Evolutionary conservation across 352 stramenopile genomes (phyloP).

Genomic region (Phytopythium cucurbitacearum): DNA sequence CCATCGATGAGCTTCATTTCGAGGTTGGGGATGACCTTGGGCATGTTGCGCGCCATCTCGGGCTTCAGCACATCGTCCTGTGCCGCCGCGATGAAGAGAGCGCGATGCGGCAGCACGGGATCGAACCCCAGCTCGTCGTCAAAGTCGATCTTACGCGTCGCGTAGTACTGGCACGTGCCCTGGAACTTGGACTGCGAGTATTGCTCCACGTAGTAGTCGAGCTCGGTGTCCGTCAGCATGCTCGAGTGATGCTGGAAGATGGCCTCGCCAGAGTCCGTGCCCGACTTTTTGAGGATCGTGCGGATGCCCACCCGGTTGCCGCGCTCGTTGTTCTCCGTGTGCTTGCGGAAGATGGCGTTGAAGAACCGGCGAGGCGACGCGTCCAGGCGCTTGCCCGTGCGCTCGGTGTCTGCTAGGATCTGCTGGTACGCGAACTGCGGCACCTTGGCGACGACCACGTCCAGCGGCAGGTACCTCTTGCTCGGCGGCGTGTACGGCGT

Average conservation of each 20-base stretch:
- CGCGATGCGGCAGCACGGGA: slow-evolving; percentile 31
- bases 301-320: slow-evolving; percentile 9
- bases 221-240: slow-evolving; percentile 46
- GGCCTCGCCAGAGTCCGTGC: slow-evolving; percentile 23
- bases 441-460: slow-evolving; percentile 37
- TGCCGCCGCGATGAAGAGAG: slow-evolving; percentile 58
- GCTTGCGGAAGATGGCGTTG: slow-evolving; percentile 43
- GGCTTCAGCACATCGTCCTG: slow-evolving; percentile 54
- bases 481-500: slow-evolving; percentile 59
- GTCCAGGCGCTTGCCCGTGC: slow-evolving; percentile 37
- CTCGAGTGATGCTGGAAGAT: slow-evolving; percentile 32
- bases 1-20: slow-evolving; percentile 47
- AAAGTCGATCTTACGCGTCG: slow-evolving; percentile 56
- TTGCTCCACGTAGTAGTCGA: slow-evolving; percentile 58
- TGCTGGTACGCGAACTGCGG: slow-evolving; percentile 69
- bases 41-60: slow-evolving; percentile 55
- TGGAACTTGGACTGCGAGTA: slow-evolving; percentile 54
- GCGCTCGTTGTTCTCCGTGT: slow-evolving; percentile 21
- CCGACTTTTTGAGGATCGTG: slow-evolving; percentile 14
- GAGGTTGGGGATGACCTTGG: slow-evolving; percentile 39
- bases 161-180: slow-evolving; percentile 55
- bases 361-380: slow-evolving; percentile 39
- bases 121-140: slow-evolving; percentile 30
- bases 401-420: slow-evolving; percentile 34
- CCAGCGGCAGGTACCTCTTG: slow-evolving; percentile 29